Evolutionary conservation across 495 filamentous ascomycete genomes (phyloP).

Genomic region (Penicillium atrosanguineum): DNA sequence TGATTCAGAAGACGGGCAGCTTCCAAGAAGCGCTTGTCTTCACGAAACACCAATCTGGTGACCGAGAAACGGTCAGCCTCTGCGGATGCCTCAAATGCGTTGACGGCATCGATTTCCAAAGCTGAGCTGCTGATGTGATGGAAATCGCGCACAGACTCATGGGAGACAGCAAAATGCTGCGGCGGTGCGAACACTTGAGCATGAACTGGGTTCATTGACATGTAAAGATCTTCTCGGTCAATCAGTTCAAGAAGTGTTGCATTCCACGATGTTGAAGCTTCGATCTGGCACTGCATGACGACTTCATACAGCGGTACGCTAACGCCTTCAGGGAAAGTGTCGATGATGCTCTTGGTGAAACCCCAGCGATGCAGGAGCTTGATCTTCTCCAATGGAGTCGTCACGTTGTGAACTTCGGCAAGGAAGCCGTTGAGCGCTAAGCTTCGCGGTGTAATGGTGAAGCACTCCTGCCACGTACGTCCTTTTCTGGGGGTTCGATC

Average conservation of each 20-base stretch:
- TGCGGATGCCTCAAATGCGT: conserved; percentile 61
- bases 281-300: conserved; percentile 76
- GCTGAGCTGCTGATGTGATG: conserved; percentile 65
- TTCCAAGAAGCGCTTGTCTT: conserved; percentile 84
- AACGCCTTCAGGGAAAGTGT: conserved; percentile 81
- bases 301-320: conserved; percentile 75
- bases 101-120: conserved; percentile 56
- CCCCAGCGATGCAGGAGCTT: conserved; percentile 47
- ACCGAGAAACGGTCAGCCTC: conserved; percentile 79
- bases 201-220: conserved; percentile 54
- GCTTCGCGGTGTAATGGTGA: conserved; percentile 61
- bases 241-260: conserved; percentile 69
- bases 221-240: conserved; percentile 75
- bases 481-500: conserved; percentile 38
- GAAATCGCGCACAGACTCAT: conserved; percentile 68
- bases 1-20: conserved; percentile 77
- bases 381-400: conserved; percentile 35
- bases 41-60: conserved; percentile 80
- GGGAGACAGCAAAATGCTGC: conserved; percentile 49
- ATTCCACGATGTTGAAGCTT: conserved; percentile 76
- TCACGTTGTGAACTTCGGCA: conserved; percentile 30
- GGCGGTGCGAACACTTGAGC: conserved; percentile 30
- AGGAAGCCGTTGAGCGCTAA: conserved; percentile 61
- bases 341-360: conserved; percentile 46
- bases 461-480: conserved; percentile 41